A percentile compares a stretch with the other conserved stretches of the same genome.
These are phyloP conservation scores for Colletotrichum phormii DNA, from an alignment of 2,329 filamentous ascomycete genomes.

Conservation along the genomic window DNA sequence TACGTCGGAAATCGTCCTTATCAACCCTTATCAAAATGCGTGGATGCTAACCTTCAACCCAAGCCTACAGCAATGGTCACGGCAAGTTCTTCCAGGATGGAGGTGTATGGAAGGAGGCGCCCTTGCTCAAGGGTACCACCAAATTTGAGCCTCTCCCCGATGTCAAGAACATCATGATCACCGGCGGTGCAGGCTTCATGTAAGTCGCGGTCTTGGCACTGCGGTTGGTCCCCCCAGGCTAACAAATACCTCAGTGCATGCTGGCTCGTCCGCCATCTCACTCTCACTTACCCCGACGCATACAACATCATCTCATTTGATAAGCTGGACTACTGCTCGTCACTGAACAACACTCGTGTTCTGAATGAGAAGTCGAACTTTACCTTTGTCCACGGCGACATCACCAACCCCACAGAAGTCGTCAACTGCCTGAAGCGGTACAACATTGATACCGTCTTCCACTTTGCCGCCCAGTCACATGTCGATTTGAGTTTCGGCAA, in stretches of 20 bases:
- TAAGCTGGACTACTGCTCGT: conserved; percentile 86
- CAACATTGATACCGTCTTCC: conserved; percentile 82
- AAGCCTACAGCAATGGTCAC: conserved; percentile 43
- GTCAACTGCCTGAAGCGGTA: conserved; percentile 77
- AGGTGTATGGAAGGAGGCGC: conserved; percentile 78
- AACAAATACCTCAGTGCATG: conserved; percentile 69
- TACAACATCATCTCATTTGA: conserved; percentile 88
- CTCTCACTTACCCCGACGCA: conserved; percentile 76
- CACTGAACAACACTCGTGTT: conserved; percentile 80
- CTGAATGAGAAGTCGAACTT: conserved; percentile 79
- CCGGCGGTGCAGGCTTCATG: conserved; percentile 89
- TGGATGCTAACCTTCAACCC: conserved; percentile 10
- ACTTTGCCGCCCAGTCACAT: conserved; percentile 88
- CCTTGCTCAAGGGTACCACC: conserved; percentile 75
- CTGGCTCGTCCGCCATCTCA: conserved; percentile 85
- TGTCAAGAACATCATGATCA: conserved; percentile 85
- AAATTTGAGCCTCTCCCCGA: conserved; percentile 76
- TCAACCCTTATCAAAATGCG: not conserved
- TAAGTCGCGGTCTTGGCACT: conserved; percentile 54
- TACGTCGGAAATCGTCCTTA: not conserved
- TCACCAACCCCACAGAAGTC: conserved; percentile 78
- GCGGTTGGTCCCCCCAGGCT: conserved; percentile 18
- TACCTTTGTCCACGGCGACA: conserved; percentile 82
- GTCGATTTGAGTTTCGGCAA: conserved; percentile 87
- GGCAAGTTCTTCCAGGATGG: conserved; percentile 66